Evolutionary conservation across 2,329 filamentous ascomycete genomes (phyloP), one percentile per base, ranked within the genome.

Genomic region (Cytospora paraplurivora): DNA sequence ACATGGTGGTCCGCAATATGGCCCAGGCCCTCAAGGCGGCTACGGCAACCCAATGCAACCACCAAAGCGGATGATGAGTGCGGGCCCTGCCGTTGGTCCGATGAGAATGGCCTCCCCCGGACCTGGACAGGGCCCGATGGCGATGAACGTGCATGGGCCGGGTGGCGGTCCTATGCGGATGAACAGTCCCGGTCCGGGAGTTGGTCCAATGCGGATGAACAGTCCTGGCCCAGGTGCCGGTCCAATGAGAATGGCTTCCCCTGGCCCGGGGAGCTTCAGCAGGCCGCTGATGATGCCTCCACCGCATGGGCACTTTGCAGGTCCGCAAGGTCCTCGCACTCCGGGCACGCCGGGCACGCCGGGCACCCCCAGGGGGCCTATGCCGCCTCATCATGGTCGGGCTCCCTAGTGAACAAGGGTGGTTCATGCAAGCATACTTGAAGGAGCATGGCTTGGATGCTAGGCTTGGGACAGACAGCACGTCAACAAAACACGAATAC

Each of bases 371-470:
- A 67, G 62, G 44, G 56, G 41, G 27, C 66, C 37, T 47, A 62
- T 68, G 27, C 68, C 70, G 64, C 64, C 69, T 32, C 72, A 70
- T 34, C 72, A 73, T 19, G 74, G 73, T 12, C 72, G 75, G 59
- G 73, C 73, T 57, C 72, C 74, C 35, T 75, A 74, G 69, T 7
- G 33, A 32, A 34, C 12, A 17, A 41, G 8, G 8, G 32, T 21
- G 41, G 15, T 7, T 27, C 7, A 13, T 13, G 13, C 15, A 27
- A 19, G 13, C n/a, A 59, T 19, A 55, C 32, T 54, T 49, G 35
- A 38, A 54, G 32, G 11, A 33, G 34, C 17, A 11, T 19, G n/a
- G 34, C 21, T 15, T 56, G 7, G 51, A 53, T 33, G 11, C 35
- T 33, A 37, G 50, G n/a, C 37, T 15, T 19, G 56, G 10, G 21